phyloP scores from a whole-genome alignment of 176 grass and related monocot genomes.

The Hordeum vulgare region MorexV3_pseudomolecules_assembly NC_058521.1:7443780-7444279 shows the following conservation, averaged over 20 bases:
- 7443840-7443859: slow-evolving; percentile 1
- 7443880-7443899: slow-evolving; percentile 39
- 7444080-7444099: slow-evolving; percentile 7
- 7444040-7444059: slow-evolving; percentile 20
- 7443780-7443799: too few relatives aligned
- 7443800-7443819: not conserved
- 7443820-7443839: not conserved
- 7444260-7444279: not conserved
- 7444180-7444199: slow-evolving; percentile 54
- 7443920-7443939: slow-evolving; percentile 34
- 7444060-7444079: slow-evolving; percentile 12
- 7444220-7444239: not conserved
- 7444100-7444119: not conserved
- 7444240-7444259: not conserved
- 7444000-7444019: not conserved
- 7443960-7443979: not conserved
- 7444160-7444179: slow-evolving; percentile 51
- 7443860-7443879: slow-evolving; percentile 29
- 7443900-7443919: slow-evolving; percentile 22
- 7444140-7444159: slow-evolving; percentile 41
- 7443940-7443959: slow-evolving; percentile 53
- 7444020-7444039: slow-evolving; percentile 7
- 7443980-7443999: too few relatives aligned
- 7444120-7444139: slow-evolving; percentile 38
- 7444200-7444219: slow-evolving; percentile 89